These are phyloP conservation scores for Saussurea involucrata DNA, from an alignment of 129 eudicot genomes.

Conservation along the genomic window DNA sequence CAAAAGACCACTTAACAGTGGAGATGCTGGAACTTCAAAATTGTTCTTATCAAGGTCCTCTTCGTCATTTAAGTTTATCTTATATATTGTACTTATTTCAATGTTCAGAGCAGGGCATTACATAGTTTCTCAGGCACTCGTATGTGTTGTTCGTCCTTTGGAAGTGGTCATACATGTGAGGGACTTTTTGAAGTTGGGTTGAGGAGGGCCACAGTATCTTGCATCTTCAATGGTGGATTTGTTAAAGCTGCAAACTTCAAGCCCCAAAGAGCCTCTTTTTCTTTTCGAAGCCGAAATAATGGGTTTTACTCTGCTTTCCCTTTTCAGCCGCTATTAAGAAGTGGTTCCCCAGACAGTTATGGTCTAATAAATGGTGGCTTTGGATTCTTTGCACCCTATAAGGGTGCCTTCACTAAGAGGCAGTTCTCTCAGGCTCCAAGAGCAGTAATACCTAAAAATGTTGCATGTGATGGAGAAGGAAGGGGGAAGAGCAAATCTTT, in stretches of 20 bases:
- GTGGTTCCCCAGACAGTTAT: constrained; percentile 23
- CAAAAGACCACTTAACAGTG: background rate
- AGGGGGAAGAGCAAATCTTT: constrained; percentile 15
- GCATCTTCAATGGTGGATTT: constrained; percentile 9
- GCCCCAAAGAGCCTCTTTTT: constrained; percentile 16
- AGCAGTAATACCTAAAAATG: constrained; percentile 26
- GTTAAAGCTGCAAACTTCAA: constrained; percentile 25
- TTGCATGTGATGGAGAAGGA: constrained; percentile 28
- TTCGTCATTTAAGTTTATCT: background rate
- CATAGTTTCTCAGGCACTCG: constrained; percentile 34
- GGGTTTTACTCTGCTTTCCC: constrained; percentile 27
- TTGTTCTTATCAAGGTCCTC: background rate
- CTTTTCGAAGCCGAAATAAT: constrained; percentile 20
- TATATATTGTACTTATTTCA: constrained; percentile 10
- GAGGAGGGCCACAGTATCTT: constrained; percentile 30
- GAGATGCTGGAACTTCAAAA: background rate
- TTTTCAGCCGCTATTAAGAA: constrained; percentile 27
- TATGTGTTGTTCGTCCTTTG: constrained; percentile 27
- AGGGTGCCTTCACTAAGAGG: constrained; percentile 29
- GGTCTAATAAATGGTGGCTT: constrained; percentile 34
- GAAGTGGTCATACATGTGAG: constrained; percentile 30
- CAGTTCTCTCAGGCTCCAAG: constrained; percentile 40
- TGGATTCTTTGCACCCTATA: constrained; percentile 26
- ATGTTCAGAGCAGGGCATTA: constrained; percentile 60
- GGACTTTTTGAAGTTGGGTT: constrained; percentile 26